Conservation (phyloP, 2,329 filamentous ascomycete species). For the Cladosporium velox region DNA sequence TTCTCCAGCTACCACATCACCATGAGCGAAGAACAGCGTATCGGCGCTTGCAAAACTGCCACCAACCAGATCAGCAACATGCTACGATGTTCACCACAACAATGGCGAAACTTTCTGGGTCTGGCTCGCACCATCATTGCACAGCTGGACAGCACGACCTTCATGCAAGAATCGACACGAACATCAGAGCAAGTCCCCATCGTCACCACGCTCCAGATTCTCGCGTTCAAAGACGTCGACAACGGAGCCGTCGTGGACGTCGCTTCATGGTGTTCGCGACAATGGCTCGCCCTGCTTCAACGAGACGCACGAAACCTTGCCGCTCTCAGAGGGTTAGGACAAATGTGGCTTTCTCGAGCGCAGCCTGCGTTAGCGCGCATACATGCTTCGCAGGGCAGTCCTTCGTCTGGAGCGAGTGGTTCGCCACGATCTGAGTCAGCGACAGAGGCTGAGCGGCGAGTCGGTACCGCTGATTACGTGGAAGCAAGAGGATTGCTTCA, state of each 20-base stretch:
- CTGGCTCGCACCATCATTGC: conserved; percentile 43
- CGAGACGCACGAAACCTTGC: conserved; percentile 48
- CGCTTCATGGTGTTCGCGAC: conserved; percentile 52
- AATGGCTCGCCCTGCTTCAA: conserved; percentile 50
- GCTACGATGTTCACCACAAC: conserved; percentile 36
- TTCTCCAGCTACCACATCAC: background rate
- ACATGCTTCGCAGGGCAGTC: conserved; percentile 46
- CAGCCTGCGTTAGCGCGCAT: conserved; percentile 53
- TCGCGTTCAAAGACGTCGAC: conserved; percentile 54
- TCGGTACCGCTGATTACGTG: conserved; percentile 49
- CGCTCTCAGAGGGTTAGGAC: conserved; percentile 51
- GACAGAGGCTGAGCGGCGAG: conserved; percentile 42
- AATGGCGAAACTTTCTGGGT: conserved; percentile 31
- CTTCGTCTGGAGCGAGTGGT: conserved; percentile 41
- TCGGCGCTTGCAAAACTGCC: conserved; percentile 34
- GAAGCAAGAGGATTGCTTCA: conserved; percentile 55
- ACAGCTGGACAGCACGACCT: conserved; percentile 42
- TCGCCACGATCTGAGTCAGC: conserved; percentile 32
- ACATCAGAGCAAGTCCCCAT: conserved; percentile 45
- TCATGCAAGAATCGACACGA: conserved; percentile 40
- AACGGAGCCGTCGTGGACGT: conserved; percentile 49
- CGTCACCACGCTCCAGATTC: conserved; percentile 50
- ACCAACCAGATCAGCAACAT: conserved; percentile 38
- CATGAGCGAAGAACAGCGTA: conserved; percentile 35
- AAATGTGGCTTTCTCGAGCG: conserved; percentile 55